Evolutionary conservation across 2,329 filamentous ascomycete genomes (phyloP).

Genomic region (Talaromyces sp.): DNA sequence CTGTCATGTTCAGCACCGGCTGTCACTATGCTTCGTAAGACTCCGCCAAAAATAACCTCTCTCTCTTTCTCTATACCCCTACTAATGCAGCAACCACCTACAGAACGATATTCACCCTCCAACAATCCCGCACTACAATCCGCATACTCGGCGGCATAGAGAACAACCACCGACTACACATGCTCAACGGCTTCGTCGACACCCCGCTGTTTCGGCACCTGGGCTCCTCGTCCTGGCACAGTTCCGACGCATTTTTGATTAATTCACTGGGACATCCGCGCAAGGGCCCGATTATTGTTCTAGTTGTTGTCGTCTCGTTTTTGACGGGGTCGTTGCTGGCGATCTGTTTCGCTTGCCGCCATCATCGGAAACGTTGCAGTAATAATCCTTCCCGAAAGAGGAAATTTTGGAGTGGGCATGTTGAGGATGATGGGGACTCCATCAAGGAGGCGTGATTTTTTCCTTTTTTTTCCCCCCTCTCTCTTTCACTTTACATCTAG

Average conservation of each 20-base stretch:
- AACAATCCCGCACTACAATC: conserved; percentile 26
- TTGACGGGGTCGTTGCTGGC: neutral
- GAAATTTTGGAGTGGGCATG: neutral
- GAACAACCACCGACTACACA: conserved; percentile 27
- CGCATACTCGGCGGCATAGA: conserved; percentile 34
- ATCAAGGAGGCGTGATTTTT: neutral
- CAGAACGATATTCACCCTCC: conserved; percentile 36
- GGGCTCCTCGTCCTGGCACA: conserved; percentile 42
- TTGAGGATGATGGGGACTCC: neutral
- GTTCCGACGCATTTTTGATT: conserved; percentile 32
- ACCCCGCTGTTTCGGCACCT: conserved; percentile 41
- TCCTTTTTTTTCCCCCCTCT: neutral
- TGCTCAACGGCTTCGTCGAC: conserved; percentile 35
- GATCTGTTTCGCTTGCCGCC: neutral
- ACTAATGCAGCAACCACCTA: neutral
- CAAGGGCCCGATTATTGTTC: conserved; percentile 4
- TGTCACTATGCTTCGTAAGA: conserved; percentile 40
- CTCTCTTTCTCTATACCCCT: neutral
- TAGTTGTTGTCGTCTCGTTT: conserved; percentile 8
- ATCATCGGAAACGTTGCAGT: neutral
- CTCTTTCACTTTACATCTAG: neutral
- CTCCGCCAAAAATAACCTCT: too few species aligned
- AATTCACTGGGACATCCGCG: conserved; percentile 13
- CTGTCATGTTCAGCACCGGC: conserved; percentile 43
- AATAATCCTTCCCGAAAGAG: neutral